Base-by-base conservation (phyloP, 1,139 yeast genomes). In the Suhomyces yuchorum region DNA sequence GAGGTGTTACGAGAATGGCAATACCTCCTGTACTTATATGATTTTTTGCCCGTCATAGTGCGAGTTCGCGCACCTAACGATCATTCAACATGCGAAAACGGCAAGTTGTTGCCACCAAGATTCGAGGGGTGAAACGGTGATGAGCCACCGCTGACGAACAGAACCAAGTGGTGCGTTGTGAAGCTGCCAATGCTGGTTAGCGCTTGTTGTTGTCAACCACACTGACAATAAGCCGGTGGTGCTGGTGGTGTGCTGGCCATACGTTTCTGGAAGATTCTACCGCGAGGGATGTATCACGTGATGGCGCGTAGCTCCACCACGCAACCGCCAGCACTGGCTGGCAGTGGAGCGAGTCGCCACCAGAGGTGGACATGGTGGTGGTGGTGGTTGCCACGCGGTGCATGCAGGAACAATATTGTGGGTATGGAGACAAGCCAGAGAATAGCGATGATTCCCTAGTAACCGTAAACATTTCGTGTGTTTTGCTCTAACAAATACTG, bases 21-120 rank as follows among this genome's bases (percentile, higher is more conserved):
- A 43, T 42, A 36, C 36, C 41, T 30, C 44, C 46, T 20, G 15
- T 43, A 40, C 50, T 47, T 47, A 47, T 37, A 47, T 47, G 47
- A 43, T 47, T 47, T 47, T 47, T 43, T 43, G 44, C 30, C 39
- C 40, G 37, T 19, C 40, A 34, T 30, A 32, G 30, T 40, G 42
- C 42, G 35, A 37, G 33, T 17, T 24, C 42, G 42, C 42, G 42
- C 35, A 28, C 42, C 34, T 12, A 17, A 18, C 33, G 33, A 26
- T 38, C 34, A 26, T 22, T 24, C 34, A 17, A 11, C 20, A n/a
- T 35, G 24, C 37, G 3, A 14, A 33, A 33, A 33, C 36, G 20
- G 19, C 36, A 14, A 33, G 30, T 33, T 15, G 20, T 33, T 18
- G 36, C 36, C 36, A 33, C 36, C 18, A 33, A 26, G 5, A 26